phyloP scores from a whole-genome alignment of 2,329 filamentous ascomycete genomes.

The Delphinella strobiligena region DNA sequence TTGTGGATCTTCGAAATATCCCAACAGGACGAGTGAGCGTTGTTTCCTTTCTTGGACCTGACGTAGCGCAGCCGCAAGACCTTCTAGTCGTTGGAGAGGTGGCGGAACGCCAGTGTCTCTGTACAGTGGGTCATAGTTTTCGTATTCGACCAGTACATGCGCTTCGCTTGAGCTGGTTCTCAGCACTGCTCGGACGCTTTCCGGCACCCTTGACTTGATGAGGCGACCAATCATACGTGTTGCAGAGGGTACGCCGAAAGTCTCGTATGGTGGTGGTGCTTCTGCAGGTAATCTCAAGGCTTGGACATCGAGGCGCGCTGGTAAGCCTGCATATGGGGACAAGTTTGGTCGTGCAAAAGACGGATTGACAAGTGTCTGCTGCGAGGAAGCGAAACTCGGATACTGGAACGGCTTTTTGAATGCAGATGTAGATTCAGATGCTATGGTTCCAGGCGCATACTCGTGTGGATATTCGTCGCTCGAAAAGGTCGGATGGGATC shows the following conservation, averaged over 20 bases:
- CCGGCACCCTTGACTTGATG: conserved; percentile 15
- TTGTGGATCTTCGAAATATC: conserved; percentile 63
- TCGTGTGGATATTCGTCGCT: conserved; percentile 4
- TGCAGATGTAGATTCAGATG: conserved; percentile 5
- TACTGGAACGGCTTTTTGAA: conserved; percentile 5
- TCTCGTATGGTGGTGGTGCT: conserved; percentile 37
- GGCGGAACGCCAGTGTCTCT: conserved; percentile 34
- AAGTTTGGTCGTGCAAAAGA: conserved; percentile 18
- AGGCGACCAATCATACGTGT: conserved; percentile 35
- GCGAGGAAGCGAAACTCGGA: conserved; percentile 9
- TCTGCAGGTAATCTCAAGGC: conserved; percentile 33
- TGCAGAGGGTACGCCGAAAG: conserved; percentile 30
- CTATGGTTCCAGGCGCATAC: conserved; percentile 5
- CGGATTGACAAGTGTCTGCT: conserved; percentile 11
- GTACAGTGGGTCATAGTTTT: conserved; percentile 36
- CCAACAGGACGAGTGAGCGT: conserved; percentile 43
- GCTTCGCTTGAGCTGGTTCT: conserved; percentile 16
- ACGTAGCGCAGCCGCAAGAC: conserved; percentile 17
- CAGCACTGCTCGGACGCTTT: conserved; percentile 22
- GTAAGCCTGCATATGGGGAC: conserved; percentile 24
- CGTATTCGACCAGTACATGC: conserved; percentile 56
- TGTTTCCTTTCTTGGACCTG: conserved; percentile 20
- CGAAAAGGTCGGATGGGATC: conserved; percentile 22
- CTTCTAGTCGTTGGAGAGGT: conserved; percentile 32
- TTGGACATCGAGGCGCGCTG: conserved; percentile 30